Percentiles rank a stretch among this genome's conserved stretches.
Conservation (phyloP, 1,139 yeast genomes). For the Candida neerlandica region DNA sequence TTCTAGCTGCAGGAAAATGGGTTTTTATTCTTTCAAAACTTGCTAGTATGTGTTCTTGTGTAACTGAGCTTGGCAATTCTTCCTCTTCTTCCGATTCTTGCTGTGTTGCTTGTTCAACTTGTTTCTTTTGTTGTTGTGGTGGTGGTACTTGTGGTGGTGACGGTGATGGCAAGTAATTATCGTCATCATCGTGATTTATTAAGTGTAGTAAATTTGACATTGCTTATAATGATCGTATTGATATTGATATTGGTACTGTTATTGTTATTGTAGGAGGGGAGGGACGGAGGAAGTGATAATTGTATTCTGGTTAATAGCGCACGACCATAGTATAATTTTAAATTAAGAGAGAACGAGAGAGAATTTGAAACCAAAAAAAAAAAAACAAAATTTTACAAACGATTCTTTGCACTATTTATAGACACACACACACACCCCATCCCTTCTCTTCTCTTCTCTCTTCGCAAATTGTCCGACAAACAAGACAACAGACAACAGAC, state of each 20-base stretch:
- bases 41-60: constrained; percentile 33
- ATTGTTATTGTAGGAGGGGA: not conserved
- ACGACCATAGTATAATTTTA: not conserved
- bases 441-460: too few species aligned
- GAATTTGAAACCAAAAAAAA: not conserved
- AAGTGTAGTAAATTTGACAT: constrained; percentile 19
- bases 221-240: not conserved
- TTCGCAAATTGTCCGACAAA: too few species aligned
- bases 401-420: constrained; percentile 1
- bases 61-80: constrained; percentile 16
- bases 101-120: not conserved
- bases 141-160: constrained; percentile 5
- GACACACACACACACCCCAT: not conserved
- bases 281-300: not conserved
- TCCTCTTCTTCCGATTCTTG: constrained; percentile 2
- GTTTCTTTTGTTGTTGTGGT: constrained; percentile 2
- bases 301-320: not conserved
- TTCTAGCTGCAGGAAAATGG: constrained; percentile 96
- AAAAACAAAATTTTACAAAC: not conserved
- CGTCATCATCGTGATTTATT: constrained; percentile 18
- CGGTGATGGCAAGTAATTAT: constrained; percentile 10
- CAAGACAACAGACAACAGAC: not conserved
- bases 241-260: not conserved
- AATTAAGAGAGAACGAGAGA: not conserved
- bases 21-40: constrained; percentile 70